Evolutionary conservation across 495 filamentous ascomycete species (phyloP).

Genomic region (Penicillium daleae): DNA sequence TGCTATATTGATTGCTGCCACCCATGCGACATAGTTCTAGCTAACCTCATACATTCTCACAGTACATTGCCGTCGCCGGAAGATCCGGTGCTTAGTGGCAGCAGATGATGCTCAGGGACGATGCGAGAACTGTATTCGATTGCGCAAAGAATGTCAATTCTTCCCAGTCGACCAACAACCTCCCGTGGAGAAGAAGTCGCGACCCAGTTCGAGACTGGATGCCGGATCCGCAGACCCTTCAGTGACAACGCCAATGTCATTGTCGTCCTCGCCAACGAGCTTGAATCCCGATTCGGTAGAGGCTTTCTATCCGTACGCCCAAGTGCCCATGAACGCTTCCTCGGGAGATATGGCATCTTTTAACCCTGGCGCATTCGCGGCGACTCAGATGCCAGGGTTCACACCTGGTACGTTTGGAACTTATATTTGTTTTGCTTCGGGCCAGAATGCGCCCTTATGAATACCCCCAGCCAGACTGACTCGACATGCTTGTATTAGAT

Average conservation of each 20-base stretch:
- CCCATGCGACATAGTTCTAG: constrained; percentile 8
- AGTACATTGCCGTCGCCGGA: constrained; percentile 94
- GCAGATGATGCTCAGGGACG: constrained; percentile 78
- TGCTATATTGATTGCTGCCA: background rate
- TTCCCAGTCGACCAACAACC: constrained; percentile 88
- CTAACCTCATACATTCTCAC: constrained; percentile 22
- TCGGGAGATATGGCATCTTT: constrained; percentile 44
- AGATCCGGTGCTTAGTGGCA: constrained; percentile 89
- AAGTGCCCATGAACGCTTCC: constrained; percentile 39
- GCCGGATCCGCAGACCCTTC: constrained; percentile 47
- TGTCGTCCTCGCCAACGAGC: constrained; percentile 44
- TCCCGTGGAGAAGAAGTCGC: constrained; percentile 56
- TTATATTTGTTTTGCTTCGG: background rate
- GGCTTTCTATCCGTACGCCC: constrained; percentile 47
- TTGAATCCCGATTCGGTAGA: constrained; percentile 39
- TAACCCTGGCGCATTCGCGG: constrained; percentile 35
- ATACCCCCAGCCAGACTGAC: background rate
- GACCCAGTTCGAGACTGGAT: constrained; percentile 49
- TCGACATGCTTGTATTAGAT: constrained; percentile 22
- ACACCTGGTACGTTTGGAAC: constrained; percentile 38
- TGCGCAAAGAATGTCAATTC: constrained; percentile 96
- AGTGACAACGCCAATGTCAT: constrained; percentile 48
- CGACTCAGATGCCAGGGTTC: constrained; percentile 39
- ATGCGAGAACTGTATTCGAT: constrained; percentile 92
- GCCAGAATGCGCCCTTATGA: background rate